Evolutionary conservation across 2,329 filamentous ascomycete species (phyloP).

Genomic region (Amylocarpus encephaloides): DNA sequence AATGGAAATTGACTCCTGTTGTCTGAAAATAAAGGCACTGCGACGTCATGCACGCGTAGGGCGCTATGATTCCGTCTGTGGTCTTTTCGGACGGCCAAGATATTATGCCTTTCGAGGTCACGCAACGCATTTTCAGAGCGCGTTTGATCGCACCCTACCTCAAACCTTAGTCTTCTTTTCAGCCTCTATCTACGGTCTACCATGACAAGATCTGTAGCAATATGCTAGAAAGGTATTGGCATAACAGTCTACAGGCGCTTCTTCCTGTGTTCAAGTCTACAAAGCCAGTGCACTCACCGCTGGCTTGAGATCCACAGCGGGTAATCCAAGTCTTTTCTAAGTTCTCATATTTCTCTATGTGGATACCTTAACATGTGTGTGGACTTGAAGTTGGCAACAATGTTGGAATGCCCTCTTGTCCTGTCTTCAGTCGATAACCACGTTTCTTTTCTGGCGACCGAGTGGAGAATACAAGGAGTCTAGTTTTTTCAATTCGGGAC

Average conservation of each 20-base stretch:
- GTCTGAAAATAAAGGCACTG: background rate
- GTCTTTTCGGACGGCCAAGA: conserved; percentile 11
- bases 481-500: too few species aligned
- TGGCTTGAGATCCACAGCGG: too few species aligned
- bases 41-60: background rate
- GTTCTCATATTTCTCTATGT: too few species aligned
- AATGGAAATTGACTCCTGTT: background rate
- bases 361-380: too few species aligned
- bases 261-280: background rate
- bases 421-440: too few species aligned
- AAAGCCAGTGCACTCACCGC: background rate
- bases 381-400: too few species aligned
- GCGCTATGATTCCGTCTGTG: conserved; percentile 4
- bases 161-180: background rate
- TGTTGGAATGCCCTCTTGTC: too few species aligned
- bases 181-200: background rate
- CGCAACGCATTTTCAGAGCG: conserved; percentile 12
- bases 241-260: background rate
- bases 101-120: conserved; percentile 3
- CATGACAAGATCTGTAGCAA: background rate
- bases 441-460: too few species aligned
- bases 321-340: too few species aligned
- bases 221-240: conserved; percentile 1
- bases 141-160: conserved; percentile 13
- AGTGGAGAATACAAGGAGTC: too few species aligned